A percentile compares a stretch with the other conserved stretches of the same genome.
These are phyloP conservation scores for Pseudozyma tsukubaensis DNA, from an alignment of 1,284 basidiomycete species.

Conservation along the genomic window DNA sequence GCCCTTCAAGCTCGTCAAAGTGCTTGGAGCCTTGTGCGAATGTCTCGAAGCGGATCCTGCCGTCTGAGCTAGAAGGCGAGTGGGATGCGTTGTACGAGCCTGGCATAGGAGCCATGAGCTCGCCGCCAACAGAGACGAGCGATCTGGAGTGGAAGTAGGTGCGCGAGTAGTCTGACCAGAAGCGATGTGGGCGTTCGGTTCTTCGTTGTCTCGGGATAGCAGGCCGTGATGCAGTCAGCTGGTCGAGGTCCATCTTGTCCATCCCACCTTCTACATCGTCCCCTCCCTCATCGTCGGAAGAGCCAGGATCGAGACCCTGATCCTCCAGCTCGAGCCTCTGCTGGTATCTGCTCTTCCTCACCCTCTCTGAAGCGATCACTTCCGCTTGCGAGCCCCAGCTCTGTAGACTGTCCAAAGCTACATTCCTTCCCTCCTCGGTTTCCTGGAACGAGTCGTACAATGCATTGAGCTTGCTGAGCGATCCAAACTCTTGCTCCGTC, in stretches of 20 bases:
- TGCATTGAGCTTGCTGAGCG: constrained; percentile 46
- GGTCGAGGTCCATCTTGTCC: constrained; percentile 14
- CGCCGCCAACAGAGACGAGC: constrained; percentile 52
- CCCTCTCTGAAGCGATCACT: constrained; percentile 23
- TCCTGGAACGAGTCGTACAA: constrained; percentile 46
- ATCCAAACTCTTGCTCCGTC: constrained; percentile 58
- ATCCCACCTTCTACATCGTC: constrained; percentile 11
- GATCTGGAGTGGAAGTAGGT: constrained; percentile 57
- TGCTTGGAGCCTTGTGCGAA: constrained; percentile 49
- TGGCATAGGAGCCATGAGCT: constrained; percentile 45
- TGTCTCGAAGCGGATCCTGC: constrained; percentile 39
- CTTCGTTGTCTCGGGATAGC: constrained; percentile 8
- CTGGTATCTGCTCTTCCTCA: constrained; percentile 42
- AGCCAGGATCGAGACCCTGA: constrained; percentile 40
- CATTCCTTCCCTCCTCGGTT: constrained; percentile 21
- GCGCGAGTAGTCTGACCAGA: constrained; percentile 63
- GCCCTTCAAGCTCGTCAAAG: constrained; percentile 50
- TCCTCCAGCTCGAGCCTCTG: constrained; percentile 43
- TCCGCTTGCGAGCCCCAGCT: constrained; percentile 31
- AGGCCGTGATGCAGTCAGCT: background rate
- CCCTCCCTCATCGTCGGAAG: constrained; percentile 24
- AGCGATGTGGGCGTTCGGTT: constrained; percentile 26
- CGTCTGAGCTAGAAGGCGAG: constrained; percentile 11
- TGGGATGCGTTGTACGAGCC: constrained; percentile 42
- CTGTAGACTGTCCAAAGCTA: constrained; percentile 24